phyloP scores from a whole-genome alignment of 306 rosid species.

The Acacia melanoxylon region DNA sequence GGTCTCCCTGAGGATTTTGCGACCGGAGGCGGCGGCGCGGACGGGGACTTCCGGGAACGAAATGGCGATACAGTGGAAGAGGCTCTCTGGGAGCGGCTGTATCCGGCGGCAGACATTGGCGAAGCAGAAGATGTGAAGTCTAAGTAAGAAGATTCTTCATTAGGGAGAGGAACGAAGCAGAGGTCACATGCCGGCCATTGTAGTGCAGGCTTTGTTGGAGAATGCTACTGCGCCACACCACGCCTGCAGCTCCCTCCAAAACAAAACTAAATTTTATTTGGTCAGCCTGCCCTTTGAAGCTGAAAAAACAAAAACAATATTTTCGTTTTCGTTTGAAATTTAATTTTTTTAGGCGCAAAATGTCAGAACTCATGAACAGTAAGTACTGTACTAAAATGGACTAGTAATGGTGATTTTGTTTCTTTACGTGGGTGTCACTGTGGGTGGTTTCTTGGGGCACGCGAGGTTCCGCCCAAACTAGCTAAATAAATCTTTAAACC shows the following conservation, averaged over 20 bases:
- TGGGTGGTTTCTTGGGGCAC: constrained; percentile 7
- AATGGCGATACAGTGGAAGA: constrained; percentile 56
- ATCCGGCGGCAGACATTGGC: constrained; percentile 51
- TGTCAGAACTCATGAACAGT: background rate
- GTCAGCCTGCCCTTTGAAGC: constrained; percentile 18
- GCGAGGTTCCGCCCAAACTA: background rate
- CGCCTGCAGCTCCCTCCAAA: constrained; percentile 54
- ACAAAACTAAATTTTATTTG: constrained; percentile 31
- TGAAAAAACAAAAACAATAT: background rate
- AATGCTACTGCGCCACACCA: constrained; percentile 1
- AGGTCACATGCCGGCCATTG: constrained; percentile 52
- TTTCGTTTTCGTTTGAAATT: background rate
- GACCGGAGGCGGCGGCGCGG: constrained; percentile 15
- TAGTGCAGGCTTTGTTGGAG: constrained; percentile 41
- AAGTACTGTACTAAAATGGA: background rate
- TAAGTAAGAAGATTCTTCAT: background rate
- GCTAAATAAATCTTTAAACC: background rate
- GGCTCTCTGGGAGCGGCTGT: constrained; percentile 54
- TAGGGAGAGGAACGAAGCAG: background rate
- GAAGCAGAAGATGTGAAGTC: constrained; percentile 27
- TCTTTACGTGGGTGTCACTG: background rate
- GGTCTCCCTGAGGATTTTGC: constrained; percentile 51
- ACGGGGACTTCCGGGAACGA: constrained; percentile 61
- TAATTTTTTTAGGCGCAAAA: constrained; percentile 23
- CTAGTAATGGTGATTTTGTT: constrained; percentile 7